A percentile compares a stretch with the other conserved stretches of the same genome.
Conservation (phyloP, 768 basidiomycete species). For the Daedalea quercina region DNA sequence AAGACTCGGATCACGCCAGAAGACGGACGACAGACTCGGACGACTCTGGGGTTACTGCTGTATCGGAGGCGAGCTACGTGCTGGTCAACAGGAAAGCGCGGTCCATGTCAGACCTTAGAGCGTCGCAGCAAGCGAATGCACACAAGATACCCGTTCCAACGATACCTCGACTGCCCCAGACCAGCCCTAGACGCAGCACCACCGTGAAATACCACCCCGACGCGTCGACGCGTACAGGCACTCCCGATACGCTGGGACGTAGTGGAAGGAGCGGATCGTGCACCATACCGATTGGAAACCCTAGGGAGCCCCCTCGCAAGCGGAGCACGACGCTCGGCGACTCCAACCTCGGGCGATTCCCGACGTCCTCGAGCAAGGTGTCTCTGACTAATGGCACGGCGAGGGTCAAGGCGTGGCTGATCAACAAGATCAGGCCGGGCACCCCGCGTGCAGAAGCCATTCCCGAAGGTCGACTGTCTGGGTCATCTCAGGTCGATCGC, state of each 20-base stretch:
- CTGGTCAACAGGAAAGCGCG: slow-evolving; percentile 12
- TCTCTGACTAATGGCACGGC: slow-evolving; percentile 31
- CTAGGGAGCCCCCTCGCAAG: slow-evolving; percentile 9
- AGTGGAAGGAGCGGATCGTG: background rate
- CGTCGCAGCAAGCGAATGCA: background rate
- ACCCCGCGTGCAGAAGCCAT: slow-evolving; percentile 30
- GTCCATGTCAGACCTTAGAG: slow-evolving; percentile 15
- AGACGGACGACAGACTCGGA: slow-evolving; percentile 54
- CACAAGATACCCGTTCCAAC: background rate
- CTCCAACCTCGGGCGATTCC: slow-evolving; percentile 7
- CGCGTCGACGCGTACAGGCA: background rate
- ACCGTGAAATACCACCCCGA: background rate
- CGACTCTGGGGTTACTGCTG: slow-evolving; percentile 55
- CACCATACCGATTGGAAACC: background rate
- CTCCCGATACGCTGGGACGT: background rate
- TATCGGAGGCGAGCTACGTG: slow-evolving; percentile 22
- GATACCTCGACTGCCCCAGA: background rate
- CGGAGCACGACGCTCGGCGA: slow-evolving; percentile 10
- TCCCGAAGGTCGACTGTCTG: slow-evolving; percentile 25
- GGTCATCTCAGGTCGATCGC: background rate
- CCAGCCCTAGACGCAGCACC: background rate
- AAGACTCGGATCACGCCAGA: slow-evolving; percentile 18
- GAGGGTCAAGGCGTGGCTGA: slow-evolving; percentile 58
- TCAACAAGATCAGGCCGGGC: slow-evolving; percentile 44
- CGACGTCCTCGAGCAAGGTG: slow-evolving; percentile 11